A percentile compares a stretch with the other conserved stretches of the same genome.
Conservation (phyloP, 495 filamentous ascomycete genomes). For the Umbilicaria muhlenbergii region DNA sequence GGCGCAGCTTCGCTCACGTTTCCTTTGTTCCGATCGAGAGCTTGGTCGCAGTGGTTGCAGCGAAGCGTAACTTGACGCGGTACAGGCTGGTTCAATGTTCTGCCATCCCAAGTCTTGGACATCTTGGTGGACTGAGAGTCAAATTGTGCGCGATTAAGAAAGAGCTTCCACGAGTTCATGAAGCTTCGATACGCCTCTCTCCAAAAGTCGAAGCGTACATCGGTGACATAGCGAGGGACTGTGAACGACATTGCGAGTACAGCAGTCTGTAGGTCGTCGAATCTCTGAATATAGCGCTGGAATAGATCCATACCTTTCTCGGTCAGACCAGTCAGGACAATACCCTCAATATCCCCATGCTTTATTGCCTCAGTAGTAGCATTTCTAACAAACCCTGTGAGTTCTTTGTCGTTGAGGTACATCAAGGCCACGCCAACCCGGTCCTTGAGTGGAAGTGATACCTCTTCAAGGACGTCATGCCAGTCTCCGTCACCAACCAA, state of each 20-base stretch:
- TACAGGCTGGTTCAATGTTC: constrained; percentile 45
- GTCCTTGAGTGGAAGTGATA: constrained; percentile 68
- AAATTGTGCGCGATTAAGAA: constrained; percentile 46
- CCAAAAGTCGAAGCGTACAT: constrained; percentile 62
- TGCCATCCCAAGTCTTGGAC: constrained; percentile 35
- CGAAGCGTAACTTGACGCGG: constrained; percentile 65
- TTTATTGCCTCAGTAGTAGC: constrained; percentile 46
- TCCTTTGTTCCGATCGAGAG: constrained; percentile 15
- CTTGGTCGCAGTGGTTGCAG: constrained; percentile 66
- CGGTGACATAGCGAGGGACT: constrained; percentile 65
- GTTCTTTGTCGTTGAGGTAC: constrained; percentile 63
- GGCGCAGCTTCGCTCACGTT: background rate
- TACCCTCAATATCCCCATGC: constrained; percentile 73
- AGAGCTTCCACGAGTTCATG: constrained; percentile 61
- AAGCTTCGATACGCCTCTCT: constrained; percentile 65
- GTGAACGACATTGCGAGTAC: constrained; percentile 70
- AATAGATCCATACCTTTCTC: constrained; percentile 69
- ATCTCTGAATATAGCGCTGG: constrained; percentile 74
- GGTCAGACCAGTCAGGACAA: constrained; percentile 74
- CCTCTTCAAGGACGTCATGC: constrained; percentile 65
- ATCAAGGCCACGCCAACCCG: constrained; percentile 75
- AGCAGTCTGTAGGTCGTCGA: constrained; percentile 78
- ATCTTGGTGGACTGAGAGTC: constrained; percentile 42
- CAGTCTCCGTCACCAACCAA: constrained; percentile 80
- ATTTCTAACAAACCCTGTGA: constrained; percentile 53